These are phyloP conservation scores for Kwoniella pini DNA, from an alignment of 768 basidiomycete species.

Conservation along the genomic window DNA sequence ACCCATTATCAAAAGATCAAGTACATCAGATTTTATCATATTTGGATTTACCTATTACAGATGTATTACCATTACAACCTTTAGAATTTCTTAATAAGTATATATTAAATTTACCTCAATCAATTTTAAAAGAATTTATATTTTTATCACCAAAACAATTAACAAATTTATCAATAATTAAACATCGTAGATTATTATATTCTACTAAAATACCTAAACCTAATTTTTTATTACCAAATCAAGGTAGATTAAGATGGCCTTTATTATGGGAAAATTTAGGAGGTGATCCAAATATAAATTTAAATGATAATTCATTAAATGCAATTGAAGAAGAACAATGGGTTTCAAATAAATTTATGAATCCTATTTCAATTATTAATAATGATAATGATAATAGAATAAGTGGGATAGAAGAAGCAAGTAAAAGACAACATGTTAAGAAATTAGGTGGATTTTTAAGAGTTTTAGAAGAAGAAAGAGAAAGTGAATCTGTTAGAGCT, in stretches of 20 bases:
- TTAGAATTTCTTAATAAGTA: slow-evolving; percentile 38
- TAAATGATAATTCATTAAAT: slow-evolving; percentile 13
- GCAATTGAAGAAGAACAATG: slow-evolving; percentile 32
- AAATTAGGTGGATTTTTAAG: slow-evolving; percentile 59
- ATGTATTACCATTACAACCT: slow-evolving; percentile 33
- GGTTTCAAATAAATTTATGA: slow-evolving; percentile 31
- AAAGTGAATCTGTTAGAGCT: slow-evolving; percentile 59
- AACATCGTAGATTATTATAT: slow-evolving; percentile 45
- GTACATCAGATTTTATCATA: slow-evolving; percentile 33
- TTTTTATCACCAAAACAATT: slow-evolving; percentile 40
- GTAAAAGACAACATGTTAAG: slow-evolving; percentile 41
- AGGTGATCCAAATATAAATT: slow-evolving; percentile 25
- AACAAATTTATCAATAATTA: slow-evolving; percentile 39
- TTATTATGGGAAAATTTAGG: slow-evolving; percentile 51
- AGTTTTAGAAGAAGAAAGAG: slow-evolving; percentile 62
- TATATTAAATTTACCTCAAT: slow-evolving; percentile 33
- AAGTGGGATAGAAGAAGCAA: neutral
- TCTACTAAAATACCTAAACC: slow-evolving; percentile 23
- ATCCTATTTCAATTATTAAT: neutral
- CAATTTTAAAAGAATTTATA: slow-evolving; percentile 31
- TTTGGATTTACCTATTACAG: slow-evolving; percentile 35
- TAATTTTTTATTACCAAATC: slow-evolving; percentile 7
- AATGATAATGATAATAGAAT: no score
- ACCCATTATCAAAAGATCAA: slow-evolving; percentile 23
- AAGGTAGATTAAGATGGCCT: slow-evolving; percentile 44